These are phyloP conservation scores for Arthrobotrys sphaeroides DNA, from an alignment of 2,329 filamentous ascomycete species.

Conservation along the genomic window DNA sequence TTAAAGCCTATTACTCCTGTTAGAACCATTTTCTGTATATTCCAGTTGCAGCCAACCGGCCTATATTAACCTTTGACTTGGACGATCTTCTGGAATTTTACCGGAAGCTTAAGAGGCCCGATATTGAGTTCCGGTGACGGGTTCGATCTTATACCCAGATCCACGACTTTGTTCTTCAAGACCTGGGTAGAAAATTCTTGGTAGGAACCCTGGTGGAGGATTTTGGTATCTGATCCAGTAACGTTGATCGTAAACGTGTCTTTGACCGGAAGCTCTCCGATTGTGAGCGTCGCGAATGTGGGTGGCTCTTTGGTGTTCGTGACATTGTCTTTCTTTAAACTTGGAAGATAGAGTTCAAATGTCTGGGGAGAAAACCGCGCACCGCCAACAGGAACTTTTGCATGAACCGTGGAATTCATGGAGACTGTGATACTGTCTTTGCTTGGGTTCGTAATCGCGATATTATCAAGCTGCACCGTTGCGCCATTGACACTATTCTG, in stretches of 20 bases:
- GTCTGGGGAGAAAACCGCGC: slow-evolving; percentile 54
- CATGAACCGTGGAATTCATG: slow-evolving; percentile 68
- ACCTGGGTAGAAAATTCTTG: slow-evolving; percentile 68
- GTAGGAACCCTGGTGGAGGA: slow-evolving; percentile 65
- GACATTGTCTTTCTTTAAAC: slow-evolving; percentile 61
- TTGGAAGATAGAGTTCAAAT: slow-evolving; percentile 68
- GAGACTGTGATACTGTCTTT: slow-evolving; percentile 65
- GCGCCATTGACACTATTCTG: slow-evolving; percentile 68
- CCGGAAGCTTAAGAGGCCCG: slow-evolving; percentile 64
- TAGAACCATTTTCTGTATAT: not conserved
- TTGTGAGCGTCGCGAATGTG: slow-evolving; percentile 65
- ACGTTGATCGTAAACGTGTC: slow-evolving; percentile 67
- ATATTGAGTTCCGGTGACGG: slow-evolving; percentile 65
- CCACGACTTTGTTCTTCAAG: slow-evolving; percentile 65
- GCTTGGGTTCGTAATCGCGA: slow-evolving; percentile 65
- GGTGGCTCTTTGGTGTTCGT: slow-evolving; percentile 60
- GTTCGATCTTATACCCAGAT: slow-evolving; percentile 66
- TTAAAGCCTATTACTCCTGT: slow-evolving; percentile 61
- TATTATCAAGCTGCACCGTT: slow-evolving; percentile 66
- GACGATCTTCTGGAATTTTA: slow-evolving; percentile 69
- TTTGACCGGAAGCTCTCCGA: slow-evolving; percentile 66
- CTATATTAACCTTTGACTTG: slow-evolving; percentile 63
- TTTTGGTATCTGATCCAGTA: slow-evolving; percentile 64
- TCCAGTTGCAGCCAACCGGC: not conserved
- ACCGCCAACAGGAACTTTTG: slow-evolving; percentile 64